Evolutionary conservation across 2,329 filamentous ascomycete species (phyloP).

Genomic region (Penicillium sp.): DNA sequence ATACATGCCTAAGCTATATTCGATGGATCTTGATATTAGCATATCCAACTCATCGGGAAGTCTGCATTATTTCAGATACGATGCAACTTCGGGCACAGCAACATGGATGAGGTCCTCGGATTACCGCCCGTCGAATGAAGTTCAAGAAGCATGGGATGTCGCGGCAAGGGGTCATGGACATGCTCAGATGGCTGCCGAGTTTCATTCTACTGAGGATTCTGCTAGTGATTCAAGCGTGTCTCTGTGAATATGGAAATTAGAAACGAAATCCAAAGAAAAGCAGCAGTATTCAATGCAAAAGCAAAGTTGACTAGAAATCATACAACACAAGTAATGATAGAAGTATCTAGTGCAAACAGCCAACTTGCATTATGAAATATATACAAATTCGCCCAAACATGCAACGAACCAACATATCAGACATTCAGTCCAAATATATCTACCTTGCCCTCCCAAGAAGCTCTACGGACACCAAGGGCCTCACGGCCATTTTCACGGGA

Average conservation of each 20-base stretch:
- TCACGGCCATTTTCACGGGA: too few relatives aligned
- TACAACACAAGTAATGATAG: too few relatives aligned
- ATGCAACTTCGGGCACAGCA: background rate
- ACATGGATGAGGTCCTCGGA: background rate
- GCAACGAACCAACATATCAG: background rate
- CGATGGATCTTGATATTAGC: background rate
- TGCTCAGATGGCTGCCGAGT: background rate
- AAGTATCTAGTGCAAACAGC: too few relatives aligned
- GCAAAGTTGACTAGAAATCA: background rate
- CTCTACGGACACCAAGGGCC: too few relatives aligned
- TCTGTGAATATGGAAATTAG: background rate
- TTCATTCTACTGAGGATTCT: background rate
- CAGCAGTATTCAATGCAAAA: background rate
- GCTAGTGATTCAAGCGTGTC: background rate
- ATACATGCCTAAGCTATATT: background rate
- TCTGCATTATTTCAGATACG: background rate
- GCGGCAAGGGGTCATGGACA: background rate
- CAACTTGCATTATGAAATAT: background rate
- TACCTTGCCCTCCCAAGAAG: constrained; percentile 23
- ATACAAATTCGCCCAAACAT: background rate
- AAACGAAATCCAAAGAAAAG: fast-evolving
- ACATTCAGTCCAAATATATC: constrained; percentile 31
- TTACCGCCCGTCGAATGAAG: background rate
- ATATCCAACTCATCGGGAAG: fast-evolving
- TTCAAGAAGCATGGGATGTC: background rate